Evolutionary conservation across 306 rosid genomes (phyloP).

Genomic region (Quercus berberidifolia): DNA sequence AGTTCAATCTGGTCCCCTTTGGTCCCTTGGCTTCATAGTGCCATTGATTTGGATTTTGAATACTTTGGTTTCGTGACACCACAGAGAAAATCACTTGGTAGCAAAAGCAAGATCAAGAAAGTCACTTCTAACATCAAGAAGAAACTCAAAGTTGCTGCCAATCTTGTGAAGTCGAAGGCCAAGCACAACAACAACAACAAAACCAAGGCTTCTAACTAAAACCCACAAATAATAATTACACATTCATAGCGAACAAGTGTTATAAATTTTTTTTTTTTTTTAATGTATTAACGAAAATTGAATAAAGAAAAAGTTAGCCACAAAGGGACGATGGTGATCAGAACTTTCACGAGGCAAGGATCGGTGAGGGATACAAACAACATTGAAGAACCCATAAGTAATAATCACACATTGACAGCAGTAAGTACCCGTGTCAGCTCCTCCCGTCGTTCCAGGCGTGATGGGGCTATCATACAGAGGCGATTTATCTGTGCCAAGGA

Average conservation of each 20-base stretch:
- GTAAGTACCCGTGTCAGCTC: conserved; percentile 93
- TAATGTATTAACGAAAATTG: no score
- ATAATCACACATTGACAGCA: no score
- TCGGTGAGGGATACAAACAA: no score
- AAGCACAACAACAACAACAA: conserved; percentile 11
- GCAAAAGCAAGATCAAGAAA: conserved; percentile 32
- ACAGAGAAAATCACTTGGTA: conserved; percentile 39
- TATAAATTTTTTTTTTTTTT: no score
- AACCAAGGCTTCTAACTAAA: conserved; percentile 24
- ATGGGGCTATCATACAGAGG: conserved; percentile 95
- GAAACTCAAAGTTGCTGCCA: conserved; percentile 22
- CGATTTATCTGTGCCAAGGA: conserved; percentile 97
- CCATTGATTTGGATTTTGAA: conserved; percentile 42
- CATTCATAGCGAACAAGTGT: no score
- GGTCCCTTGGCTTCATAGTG: conserved; percentile 39
- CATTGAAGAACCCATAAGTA: no score
- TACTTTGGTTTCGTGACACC: conserved; percentile 46
- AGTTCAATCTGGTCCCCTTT: conserved; percentile 74
- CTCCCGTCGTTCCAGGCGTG: conserved; percentile 92
- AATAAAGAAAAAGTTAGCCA: no score
- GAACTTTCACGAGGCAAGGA: no score
- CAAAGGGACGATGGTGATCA: no score
- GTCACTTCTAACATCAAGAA: conserved; percentile 42
- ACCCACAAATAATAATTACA: no score
- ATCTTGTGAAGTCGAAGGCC: no score